phyloP scores from a whole-genome alignment of 2,329 filamentous ascomycete species.

The Teratosphaeria gauchensis region DNA sequence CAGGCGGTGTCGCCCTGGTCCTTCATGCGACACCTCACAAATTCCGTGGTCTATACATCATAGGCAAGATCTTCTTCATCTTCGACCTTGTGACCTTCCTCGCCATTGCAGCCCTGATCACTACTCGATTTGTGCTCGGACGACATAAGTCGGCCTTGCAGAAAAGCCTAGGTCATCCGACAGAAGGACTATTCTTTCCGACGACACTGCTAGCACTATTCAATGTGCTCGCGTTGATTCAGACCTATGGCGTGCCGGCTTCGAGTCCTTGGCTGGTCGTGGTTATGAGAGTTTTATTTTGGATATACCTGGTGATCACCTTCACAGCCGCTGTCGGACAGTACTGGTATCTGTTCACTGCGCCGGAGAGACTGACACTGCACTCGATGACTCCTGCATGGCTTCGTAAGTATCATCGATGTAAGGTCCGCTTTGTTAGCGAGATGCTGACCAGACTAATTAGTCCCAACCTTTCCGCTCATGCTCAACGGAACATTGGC shows the following conservation, averaged over 20 bases:
- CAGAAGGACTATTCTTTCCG: conserved; percentile 42
- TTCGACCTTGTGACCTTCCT: conserved; percentile 42
- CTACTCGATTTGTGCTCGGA: conserved; percentile 32
- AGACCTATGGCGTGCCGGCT: conserved; percentile 53
- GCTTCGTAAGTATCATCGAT: not conserved
- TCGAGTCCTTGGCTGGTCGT: conserved; percentile 45
- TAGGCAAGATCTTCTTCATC: conserved; percentile 44
- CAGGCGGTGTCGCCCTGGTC: conserved; percentile 37
- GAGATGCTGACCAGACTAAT: not conserved
- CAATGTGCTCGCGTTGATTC: conserved; percentile 54
- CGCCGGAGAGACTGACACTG: not conserved
- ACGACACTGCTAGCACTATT: conserved; percentile 29
- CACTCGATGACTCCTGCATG: not conserved
- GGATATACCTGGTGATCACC: conserved; percentile 54
- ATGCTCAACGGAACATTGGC: conserved; percentile 24
- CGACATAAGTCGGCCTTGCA: conserved; percentile 31
- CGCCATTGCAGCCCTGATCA: conserved; percentile 20
- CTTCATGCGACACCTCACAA: conserved; percentile 34
- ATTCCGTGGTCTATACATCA: conserved; percentile 41
- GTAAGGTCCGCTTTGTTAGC: not conserved
- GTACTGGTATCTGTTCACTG: conserved; percentile 17
- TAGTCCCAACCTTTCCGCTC: not conserved
- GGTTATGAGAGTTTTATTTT: conserved; percentile 56
- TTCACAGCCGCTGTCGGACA: conserved; percentile 53
- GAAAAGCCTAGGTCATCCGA: conserved; percentile 39